Base-by-base conservation (phyloP, 495 filamentous ascomycete species). In the Cercophora scortea region DNA sequence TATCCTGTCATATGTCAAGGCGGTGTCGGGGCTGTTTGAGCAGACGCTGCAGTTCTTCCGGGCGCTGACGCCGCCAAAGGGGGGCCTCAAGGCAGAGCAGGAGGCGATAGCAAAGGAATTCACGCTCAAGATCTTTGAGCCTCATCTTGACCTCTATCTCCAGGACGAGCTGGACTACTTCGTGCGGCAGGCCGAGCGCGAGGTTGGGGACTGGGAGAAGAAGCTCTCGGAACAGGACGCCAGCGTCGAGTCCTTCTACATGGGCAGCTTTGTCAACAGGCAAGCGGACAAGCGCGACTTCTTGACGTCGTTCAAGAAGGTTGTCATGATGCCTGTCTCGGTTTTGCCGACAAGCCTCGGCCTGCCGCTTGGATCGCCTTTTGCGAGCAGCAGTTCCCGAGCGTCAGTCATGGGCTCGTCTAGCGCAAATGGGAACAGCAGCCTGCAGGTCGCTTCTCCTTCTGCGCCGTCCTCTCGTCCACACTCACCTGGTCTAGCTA, bases 211-310 rank as follows among this genome's bases (percentile, higher is more conserved):
- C 9, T 99, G 93, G 93, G 92, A 95, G 66, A 87, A 86, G 67
- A 88, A 92, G 66, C 78, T 96, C 33, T 87, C 86, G 1, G 93
- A 93, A 50, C 87, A 95, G 66, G 90, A 95, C 45, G 89, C 90
- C 34, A 86, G 87, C 6, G 88, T 87, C 13, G 92, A 97, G 65
- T 91, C 89, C 0, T 92, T 94, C 61, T 89, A 90, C 68, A 96
- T 96, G 90, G 87, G 84, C 8, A 95, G 88, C 61, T 80, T 97
- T 62, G 51, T 51, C 19, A 95, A 90, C 55, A 81, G 94, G 32
- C 90, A 96, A 72, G 92, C 88, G 3, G 94, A 93, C 62, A 99
- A 99, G 67, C 83, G 85, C 42, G 94, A 99, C 66, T 99, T 99
- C 61, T 63, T 99, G 57, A 92, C 82, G 15, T 94, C 90, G 1